These are phyloP conservation scores for Hypericum perforatum DNA, from an alignment of 345 rosid genomes.

Conservation along the genomic window DNA sequence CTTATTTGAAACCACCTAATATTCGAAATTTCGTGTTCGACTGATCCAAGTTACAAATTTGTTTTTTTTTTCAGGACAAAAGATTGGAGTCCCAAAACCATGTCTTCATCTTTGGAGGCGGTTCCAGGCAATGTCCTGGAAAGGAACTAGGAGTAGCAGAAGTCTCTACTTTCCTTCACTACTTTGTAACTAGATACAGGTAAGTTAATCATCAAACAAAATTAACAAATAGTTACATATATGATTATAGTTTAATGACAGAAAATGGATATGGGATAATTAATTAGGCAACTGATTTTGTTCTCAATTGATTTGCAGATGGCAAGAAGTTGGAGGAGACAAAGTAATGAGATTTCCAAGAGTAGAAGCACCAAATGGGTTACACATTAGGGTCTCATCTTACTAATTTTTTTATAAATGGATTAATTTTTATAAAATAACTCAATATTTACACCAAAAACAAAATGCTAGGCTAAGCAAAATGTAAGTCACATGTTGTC, in stretches of 20 bases:
- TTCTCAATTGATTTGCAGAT: not conserved
- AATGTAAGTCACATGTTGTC: too few relatives aligned
- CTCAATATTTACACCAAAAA: too few relatives aligned
- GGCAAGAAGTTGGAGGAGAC: slow-evolving; percentile 8
- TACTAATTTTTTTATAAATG: too few relatives aligned
- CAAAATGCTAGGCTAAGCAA: too few relatives aligned
- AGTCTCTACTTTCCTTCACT: slow-evolving; percentile 28
- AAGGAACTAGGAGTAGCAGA: slow-evolving; percentile 26
- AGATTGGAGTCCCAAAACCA: slow-evolving; percentile 22
- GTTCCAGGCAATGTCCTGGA: slow-evolving; percentile 34
- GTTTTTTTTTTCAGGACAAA: slow-evolving; percentile 15
- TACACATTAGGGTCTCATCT: not conserved
- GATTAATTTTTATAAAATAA: too few relatives aligned
- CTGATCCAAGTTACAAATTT: too few relatives aligned
- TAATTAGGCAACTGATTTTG: not conserved
- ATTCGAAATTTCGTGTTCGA: too few relatives aligned
- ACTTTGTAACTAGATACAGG: slow-evolving; percentile 32
- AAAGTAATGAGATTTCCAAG: slow-evolving; percentile 4
- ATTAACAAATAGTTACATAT: too few relatives aligned
- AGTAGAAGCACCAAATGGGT: slow-evolving; percentile 6
- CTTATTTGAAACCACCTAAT: not conserved
- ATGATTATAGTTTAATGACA: too few relatives aligned
- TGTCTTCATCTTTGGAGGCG: slow-evolving; percentile 35
- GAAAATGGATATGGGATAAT: too few relatives aligned
- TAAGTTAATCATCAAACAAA: not conserved